phyloP scores from a whole-genome alignment of 768 basidiomycete species.

The Lactarius hatsudake region DNA sequence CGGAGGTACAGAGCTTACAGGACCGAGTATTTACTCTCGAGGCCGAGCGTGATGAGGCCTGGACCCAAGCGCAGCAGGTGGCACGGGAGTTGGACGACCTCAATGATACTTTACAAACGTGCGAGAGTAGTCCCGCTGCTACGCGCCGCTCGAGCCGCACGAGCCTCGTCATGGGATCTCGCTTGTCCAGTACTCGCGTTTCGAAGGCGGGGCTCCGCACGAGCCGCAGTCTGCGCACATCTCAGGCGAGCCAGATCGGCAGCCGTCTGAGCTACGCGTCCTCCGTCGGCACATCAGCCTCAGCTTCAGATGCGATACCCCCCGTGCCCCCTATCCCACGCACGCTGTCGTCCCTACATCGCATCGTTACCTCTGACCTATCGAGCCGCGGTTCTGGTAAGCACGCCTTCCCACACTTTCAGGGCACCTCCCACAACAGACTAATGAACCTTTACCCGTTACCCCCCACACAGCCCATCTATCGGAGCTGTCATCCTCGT shows the following conservation, averaged over 20 bases:
- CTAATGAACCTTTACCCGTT: neutral
- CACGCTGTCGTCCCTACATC: slow-evolving; percentile 37
- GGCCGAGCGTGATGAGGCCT: slow-evolving; percentile 73
- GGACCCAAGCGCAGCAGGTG: slow-evolving; percentile 67
- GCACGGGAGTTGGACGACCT: slow-evolving; percentile 63
- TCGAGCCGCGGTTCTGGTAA: slow-evolving; percentile 41
- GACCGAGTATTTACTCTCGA: slow-evolving; percentile 53
- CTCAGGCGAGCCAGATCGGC: slow-evolving; percentile 39
- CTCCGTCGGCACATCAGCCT: slow-evolving; percentile 36
- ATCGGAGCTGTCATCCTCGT: slow-evolving; percentile 45
- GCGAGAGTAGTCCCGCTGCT: slow-evolving; percentile 7
- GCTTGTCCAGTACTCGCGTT: slow-evolving; percentile 61
- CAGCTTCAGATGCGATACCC: slow-evolving; percentile 43
- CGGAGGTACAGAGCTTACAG: slow-evolving; percentile 54
- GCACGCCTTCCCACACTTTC: slow-evolving; percentile 18
- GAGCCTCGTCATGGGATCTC: slow-evolving; percentile 54
- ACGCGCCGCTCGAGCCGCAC: slow-evolving; percentile 40
- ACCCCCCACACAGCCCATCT: slow-evolving; percentile 35
- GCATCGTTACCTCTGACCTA: slow-evolving; percentile 44
- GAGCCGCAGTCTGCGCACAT: slow-evolving; percentile 43
- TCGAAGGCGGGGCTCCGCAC: slow-evolving; percentile 65
- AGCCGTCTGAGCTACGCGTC: slow-evolving; percentile 37
- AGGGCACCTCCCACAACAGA: neutral
- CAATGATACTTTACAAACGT: slow-evolving; percentile 38
- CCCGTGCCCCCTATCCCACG: slow-evolving; percentile 61